Evolutionary conservation across 169 alveolate genomes (phyloP).

Genomic region (Cryptosporidium tyzzeri): DNA sequence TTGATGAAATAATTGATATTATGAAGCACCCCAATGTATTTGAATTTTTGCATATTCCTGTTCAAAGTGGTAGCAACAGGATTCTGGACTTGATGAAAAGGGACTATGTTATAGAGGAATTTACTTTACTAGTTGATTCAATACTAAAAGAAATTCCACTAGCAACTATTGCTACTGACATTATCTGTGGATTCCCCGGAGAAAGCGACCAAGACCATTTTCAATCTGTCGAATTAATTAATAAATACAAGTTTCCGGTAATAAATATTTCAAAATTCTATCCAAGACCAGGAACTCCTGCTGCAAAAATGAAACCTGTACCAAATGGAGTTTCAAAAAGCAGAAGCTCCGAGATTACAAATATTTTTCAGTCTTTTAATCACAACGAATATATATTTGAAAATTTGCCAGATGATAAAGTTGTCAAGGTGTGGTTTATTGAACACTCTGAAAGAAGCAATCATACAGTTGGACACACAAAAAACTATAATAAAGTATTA

Average conservation of each 20-base stretch:
- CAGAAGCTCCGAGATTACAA: constrained; percentile 90
- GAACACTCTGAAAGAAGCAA: constrained; percentile 87
- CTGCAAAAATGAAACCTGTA: constrained; percentile 90
- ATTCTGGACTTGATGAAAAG: constrained; percentile 96
- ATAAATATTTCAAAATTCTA: constrained; percentile 97
- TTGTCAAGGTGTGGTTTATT: constrained; percentile 89
- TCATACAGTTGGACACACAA: constrained; percentile 93
- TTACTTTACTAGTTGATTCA: constrained; percentile 90
- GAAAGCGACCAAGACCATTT: constrained; percentile 94
- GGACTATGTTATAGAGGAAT: constrained; percentile 96
- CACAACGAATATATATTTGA: constrained; percentile 85
- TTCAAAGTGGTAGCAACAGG: constrained; percentile 95
- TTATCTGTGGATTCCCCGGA: constrained; percentile 99
- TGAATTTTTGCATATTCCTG: constrained; percentile 98
- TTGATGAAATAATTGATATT: constrained; percentile 91
- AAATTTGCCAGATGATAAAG: constrained; percentile 76
- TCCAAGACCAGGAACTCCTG: constrained; percentile 97
- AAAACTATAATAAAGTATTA: constrained; percentile 91
- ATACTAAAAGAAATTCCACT: constrained; percentile 87
- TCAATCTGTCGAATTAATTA: constrained; percentile 90
- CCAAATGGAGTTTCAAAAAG: constrained; percentile 89
- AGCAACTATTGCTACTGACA: constrained; percentile 96
- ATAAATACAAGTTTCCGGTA: constrained; percentile 93
- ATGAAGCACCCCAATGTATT: constrained; percentile 94
- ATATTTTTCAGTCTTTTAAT: constrained; percentile 89